Base-by-base conservation (phyloP, 163 green algal genomes). In the Scenedesmus sp. region DNA sequence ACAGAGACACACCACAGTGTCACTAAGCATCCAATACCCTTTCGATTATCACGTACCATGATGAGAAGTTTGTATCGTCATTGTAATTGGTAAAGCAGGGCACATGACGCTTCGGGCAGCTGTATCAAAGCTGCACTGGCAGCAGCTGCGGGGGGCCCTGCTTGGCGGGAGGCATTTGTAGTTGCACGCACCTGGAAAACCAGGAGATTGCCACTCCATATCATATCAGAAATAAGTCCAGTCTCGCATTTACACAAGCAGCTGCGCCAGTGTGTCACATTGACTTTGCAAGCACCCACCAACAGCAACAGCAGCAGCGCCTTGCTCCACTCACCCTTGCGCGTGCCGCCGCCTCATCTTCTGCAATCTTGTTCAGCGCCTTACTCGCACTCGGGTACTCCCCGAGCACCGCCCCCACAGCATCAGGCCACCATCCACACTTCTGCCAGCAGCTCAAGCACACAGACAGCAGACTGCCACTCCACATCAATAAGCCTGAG, bases 91-190 rank as follows among this genome's bases (percentile, higher is more conserved):
- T 79, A 70, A 46, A 46, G 34, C 34, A 46, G 34, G 34, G 34
- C 34, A 46, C 34, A 46, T 46, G 34, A 46, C 34, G 34, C 34
- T 46, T 46, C 34, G 34, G 34, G 34, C 34, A 46, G 34, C 34
- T 46, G 34, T 46, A 46, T 46, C 34, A 46, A 46, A 46, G 34
- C 34, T 46, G 88, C 18, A 85, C 90, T 4, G 89, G 74, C 26
- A 95, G 79, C 76, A 92, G 55, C 82, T 91, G 86, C 52, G 87
- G 59, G 87, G 23, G 86, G 70, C 76, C 88, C 55, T 88, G 88
- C 1, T 76, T 60, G 57, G 76, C 7, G 18, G 70, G 34, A 20
- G 86, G 86, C 26, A 13, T 6, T 13, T 59, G 84, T 26, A 20
- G 84, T 12, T 46, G 34, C 34, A 46, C 34, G 34, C 34, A 46